Base-by-base conservation (phyloP, 306 rosid genomes). In the Acmispon strigosus region DNA sequence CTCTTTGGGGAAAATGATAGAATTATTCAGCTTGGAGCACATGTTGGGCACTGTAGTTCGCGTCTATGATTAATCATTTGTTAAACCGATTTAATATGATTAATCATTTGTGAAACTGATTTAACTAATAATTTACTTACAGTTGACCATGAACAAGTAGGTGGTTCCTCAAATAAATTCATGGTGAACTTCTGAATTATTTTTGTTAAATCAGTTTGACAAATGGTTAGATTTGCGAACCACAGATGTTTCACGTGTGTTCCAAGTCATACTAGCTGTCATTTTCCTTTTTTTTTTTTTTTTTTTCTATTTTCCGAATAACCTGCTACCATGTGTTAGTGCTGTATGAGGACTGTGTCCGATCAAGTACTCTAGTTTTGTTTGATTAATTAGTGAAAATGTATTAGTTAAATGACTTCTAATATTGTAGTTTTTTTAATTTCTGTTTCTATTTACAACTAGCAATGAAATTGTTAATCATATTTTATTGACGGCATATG, bases 71-170 rank as follows among this genome's bases (percentile, higher is more conserved):
- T 32, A 32, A 32, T 32, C 34, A 27, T 27, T 27, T 27, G 34
- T 27, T 27, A 27, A 2, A 27, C 34, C 3, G 34, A 27, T 27
- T 27, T 27, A 27, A 4, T 71, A 9, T 41, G 12, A 62, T 59
- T 56, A 36, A 36, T 58, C 47, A 76, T 52, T 69, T 61, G 52
- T 51, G 20, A 41, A 50, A 54, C 47, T 57, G 47, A 32, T 47
- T 53, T 54, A 64, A 43, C 66, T 50, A 24, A 53, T 42, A 20
- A 16, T 43, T 62, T 32, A 19, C 49, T 3, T 13, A 6, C 32
- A 64, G 57, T 67, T 76, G 51, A 77, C 61, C 76, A 42, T 57
- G 22, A 53, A 39, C 70, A 62, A 53, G 61, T 47, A 57, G 58
- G 56, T 54, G 8, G 56, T 68, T 62, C 45, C 49, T 11, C 4